Conservation (phyloP, 106 monocot species). For the Allium cepa region DNA sequence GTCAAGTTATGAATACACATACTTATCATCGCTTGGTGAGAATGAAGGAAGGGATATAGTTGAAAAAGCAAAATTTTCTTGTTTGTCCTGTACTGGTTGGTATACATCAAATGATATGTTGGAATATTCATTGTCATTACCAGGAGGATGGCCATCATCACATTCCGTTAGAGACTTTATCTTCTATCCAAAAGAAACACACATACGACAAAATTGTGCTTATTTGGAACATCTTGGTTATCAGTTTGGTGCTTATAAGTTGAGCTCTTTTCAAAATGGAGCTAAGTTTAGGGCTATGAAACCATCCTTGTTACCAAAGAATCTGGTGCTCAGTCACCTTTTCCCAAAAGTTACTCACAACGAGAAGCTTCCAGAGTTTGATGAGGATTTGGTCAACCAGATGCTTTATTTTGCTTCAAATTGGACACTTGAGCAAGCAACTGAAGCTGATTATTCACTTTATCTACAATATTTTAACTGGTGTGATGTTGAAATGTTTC, state of each 20-base stretch:
- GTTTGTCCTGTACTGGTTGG: slow-evolving; percentile 26
- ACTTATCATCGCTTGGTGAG: slow-evolving; percentile 83
- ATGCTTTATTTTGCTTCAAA: slow-evolving; percentile 78
- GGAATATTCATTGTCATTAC: slow-evolving; percentile 41
- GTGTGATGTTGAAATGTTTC: slow-evolving; percentile 35
- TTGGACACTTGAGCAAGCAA: slow-evolving; percentile 83
- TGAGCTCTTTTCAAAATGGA: slow-evolving; percentile 3
- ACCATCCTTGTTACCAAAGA: slow-evolving; percentile 29
- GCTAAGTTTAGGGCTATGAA: slow-evolving; percentile 9
- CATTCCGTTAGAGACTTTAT: slow-evolving; percentile 32
- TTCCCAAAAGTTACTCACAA: slow-evolving; percentile 20
- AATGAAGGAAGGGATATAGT: slow-evolving; percentile 31
- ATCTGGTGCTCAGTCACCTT: slow-evolving; percentile 20
- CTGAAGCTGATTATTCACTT: slow-evolving; percentile 46
- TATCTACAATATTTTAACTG: slow-evolving; percentile 51
- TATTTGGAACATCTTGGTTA: slow-evolving; percentile 61
- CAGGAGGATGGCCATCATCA: slow-evolving; percentile 72
- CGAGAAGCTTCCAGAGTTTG: slow-evolving; percentile 11
- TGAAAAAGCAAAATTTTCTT: slow-evolving; percentile 37
- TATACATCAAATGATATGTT: slow-evolving; percentile 11
- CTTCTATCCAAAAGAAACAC: slow-evolving; percentile 65
- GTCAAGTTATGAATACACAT: slow-evolving; percentile 89
- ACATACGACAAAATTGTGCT: slow-evolving; percentile 48
- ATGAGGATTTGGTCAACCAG: slow-evolving; percentile 29
- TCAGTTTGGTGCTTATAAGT: slow-evolving; percentile 54